Percentiles rank a stretch among this genome's conserved stretches.
Conservation (phyloP, 331 rosid genomes). For the Malus hybrid region DNA sequence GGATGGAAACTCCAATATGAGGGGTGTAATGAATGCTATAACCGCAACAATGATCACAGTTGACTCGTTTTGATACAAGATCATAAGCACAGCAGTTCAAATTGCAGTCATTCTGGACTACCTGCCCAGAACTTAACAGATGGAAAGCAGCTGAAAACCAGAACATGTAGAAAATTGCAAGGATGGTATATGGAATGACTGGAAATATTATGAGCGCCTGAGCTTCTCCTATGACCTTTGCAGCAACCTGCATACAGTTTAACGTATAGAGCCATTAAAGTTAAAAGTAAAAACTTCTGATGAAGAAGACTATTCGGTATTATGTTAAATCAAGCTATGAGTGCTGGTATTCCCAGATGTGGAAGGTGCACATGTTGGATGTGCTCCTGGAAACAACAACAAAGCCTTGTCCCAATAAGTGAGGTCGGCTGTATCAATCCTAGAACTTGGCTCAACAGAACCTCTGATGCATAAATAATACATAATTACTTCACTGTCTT, state of each 20-base stretch:
- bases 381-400: not conserved
- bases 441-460: too few species aligned
- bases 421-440: too few species aligned
- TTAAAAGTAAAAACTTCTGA: conserved; percentile 5
- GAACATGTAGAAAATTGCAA: conserved; percentile 87
- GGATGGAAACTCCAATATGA: conserved; percentile 82
- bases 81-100: conserved; percentile 87
- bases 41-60: conserved; percentile 89
- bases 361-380: not conserved
- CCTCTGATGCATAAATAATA: not conserved
- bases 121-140: conserved; percentile 91
- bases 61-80: conserved; percentile 64
- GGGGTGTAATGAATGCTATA: conserved; percentile 86
- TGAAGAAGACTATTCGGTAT: not conserved
- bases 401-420: too few species aligned
- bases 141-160: conserved; percentile 95
- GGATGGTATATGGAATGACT: conserved; percentile 63
- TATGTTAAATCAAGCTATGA: not conserved
- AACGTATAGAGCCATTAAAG: conserved; percentile 1
- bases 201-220: conserved; percentile 90
- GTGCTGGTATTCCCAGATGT: not conserved
- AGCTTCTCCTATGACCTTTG: conserved; percentile 97
- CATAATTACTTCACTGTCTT: not conserved
- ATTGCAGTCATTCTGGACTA: conserved; percentile 78
- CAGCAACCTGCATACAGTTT: conserved; percentile 74